Percentiles rank a stretch among this genome's conserved stretches.
Conservation (phyloP, 2,329 filamentous ascomycete species). For the Orbilia ellipsospora region DNA sequence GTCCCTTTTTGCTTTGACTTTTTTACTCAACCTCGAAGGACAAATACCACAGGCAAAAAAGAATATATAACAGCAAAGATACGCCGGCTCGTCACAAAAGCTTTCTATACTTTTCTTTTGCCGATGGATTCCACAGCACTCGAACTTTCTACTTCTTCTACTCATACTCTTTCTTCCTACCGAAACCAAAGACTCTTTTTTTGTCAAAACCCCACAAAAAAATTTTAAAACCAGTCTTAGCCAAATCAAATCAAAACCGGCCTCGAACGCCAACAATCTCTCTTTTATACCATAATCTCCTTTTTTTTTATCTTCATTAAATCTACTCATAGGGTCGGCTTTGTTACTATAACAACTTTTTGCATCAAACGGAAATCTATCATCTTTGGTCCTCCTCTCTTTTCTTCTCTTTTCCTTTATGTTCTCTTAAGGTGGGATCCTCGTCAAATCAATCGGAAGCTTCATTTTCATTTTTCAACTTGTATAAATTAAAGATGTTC, state of each 20-base stretch:
- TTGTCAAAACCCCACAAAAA: conserved; percentile 50
- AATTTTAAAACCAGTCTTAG: conserved; percentile 29
- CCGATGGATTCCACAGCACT: conserved; percentile 49
- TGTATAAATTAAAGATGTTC: conserved; percentile 58
- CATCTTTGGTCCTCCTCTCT: conserved; percentile 57
- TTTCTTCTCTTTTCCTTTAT: conserved; percentile 46
- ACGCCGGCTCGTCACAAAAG: conserved; percentile 55
- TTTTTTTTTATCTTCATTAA: conserved; percentile 19
- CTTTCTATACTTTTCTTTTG: conserved; percentile 54
- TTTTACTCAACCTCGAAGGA: conserved; percentile 35
- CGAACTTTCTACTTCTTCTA: conserved; percentile 25
- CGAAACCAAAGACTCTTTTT: conserved; percentile 39
- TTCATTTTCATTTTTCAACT: conserved; percentile 56
- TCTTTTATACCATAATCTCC: conserved; percentile 30
- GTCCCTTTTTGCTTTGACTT: conserved; percentile 24
- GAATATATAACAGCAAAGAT: conserved; percentile 44
- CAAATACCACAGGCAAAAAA: conserved; percentile 45
- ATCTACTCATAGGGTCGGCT: conserved; percentile 46
- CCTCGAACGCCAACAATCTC: conserved; percentile 35
- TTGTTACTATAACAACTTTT: conserved; percentile 37
- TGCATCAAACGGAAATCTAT: conserved; percentile 48
- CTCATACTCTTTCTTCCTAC: conserved; percentile 12
- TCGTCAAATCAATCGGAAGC: conserved; percentile 55
- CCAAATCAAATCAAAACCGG: conserved; percentile 24
- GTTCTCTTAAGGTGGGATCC: conserved; percentile 55